A percentile compares a stretch with the other conserved stretches of the same genome.
Conservation (phyloP, 129 eudicot species). For the Arctium lappa region DNA sequence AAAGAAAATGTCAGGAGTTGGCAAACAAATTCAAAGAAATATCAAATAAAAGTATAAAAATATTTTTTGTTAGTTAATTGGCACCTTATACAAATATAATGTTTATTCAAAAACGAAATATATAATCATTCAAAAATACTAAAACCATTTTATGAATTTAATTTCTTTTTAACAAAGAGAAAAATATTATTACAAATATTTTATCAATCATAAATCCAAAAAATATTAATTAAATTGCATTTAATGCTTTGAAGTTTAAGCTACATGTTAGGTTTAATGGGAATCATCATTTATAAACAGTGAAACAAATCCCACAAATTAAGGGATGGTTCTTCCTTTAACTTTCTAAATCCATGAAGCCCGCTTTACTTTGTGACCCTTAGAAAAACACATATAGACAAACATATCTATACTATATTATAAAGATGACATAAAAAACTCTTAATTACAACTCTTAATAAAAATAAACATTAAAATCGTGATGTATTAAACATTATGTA, state of each 20-base stretch:
- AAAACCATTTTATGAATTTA: neutral
- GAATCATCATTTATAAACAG: constrained; percentile 9
- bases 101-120: neutral
- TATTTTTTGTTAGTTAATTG: no score
- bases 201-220: no score
- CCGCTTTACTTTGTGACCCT: neutral
- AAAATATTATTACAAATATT: neutral
- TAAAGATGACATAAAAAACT: no score
- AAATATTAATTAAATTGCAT: neutral
- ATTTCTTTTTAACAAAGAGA: neutral
- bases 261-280: neutral
- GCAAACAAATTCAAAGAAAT: neutral
- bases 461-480: no score
- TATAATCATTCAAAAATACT: no score
- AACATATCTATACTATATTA: no score
- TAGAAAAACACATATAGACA: no score
- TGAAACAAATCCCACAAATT: constrained; percentile 21
- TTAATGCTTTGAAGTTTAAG: neutral
- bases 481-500: no score
- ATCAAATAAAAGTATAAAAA: no score
- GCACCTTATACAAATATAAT: neutral
- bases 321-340: constrained; percentile 8
- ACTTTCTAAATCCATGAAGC: neutral
- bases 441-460: no score
- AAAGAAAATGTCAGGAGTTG: neutral